Base-by-base conservation (phyloP, 805 yeast genomes). In the Candida maesae region DNA sequence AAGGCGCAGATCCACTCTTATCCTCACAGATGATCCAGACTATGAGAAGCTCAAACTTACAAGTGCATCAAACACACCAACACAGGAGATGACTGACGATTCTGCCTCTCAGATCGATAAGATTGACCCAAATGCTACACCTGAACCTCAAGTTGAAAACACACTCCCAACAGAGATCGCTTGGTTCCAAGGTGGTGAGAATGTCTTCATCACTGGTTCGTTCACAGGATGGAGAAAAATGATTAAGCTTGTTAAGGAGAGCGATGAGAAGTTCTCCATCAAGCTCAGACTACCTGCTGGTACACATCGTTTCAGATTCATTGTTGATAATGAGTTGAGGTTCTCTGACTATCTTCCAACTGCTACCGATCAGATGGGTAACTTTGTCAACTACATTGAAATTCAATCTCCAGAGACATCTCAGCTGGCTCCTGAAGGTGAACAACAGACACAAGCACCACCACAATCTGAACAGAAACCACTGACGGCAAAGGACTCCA, bases 161-260 rank as follows among this genome's bases (percentile, higher is more conserved):
- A 47, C 55, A 6, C 50, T 51, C 2, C 79, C 80, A 3, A 72
- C 88, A 1, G 89, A 83, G 42, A 83, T 89, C 43, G 79, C 78
- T 49, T 91, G 99, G 99, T 81, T 79, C 14, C 96, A 91, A 63
- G 98, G 98, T n/a, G 99, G 99, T 46, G 77, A 77, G 36, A 85
- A 85, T 55, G 98, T 93, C 2, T 93, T 89, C 61, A 96, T 91
- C 12, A 93, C 97, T 26, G 99, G 99, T 36, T 85, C 97, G 1
- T 91, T 91, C 65, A 93, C 99, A 0, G 96, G 96, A 4, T 93
- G 99, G 98, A 73, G 96, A 51, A 91, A 90, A 64, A 91, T 93
- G 98, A 90, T 91, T 57, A 95, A 95, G 29, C 68, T 93, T 53
- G 73, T 73, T 23, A 69, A 68, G 9, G 78, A 65, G n/a, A 64